Evolutionary conservation across 2,329 filamentous ascomycete genomes (phyloP), one percentile per base, ranked within the genome.

Genomic region (Malbranchea zuffiana): DNA sequence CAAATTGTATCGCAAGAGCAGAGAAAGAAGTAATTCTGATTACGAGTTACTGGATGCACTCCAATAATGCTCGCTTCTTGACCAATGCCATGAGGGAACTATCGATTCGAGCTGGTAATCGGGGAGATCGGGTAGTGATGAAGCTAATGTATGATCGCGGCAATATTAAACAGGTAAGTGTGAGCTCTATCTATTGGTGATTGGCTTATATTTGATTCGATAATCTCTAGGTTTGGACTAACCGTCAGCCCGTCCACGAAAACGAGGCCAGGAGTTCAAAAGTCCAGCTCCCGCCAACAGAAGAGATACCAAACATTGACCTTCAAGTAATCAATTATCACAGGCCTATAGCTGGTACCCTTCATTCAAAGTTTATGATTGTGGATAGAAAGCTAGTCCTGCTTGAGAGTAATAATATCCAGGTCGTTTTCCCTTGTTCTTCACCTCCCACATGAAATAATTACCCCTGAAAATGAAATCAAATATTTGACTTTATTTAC

Each of bases 141-240:
- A 86, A 85, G 52, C 61, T 88, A 44, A 74, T 86, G 48, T 86
- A 84, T 53, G 82, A 87, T 54, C 69, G 79, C 6, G 81, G 79
- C 6, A 74, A 71, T 41, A 57, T 73, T 2, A 74, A 72, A 41
- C 80, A 85, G 54, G 57, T 66, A 21, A 35, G 46, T 44, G 17
- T n/a, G 15, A 25, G 16, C 17, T 13, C 13, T 15, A 23, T 25
- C 10, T 8, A 21, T 21, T 3, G 17, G 3, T 20, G 4, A 5
- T 21, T 13, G 6, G 4, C 3, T 24, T 3, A 15, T 8, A 11
- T n/a, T 10, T 37, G 16, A 30, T n/a, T 25, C 6, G n/a, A 6
- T 25, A 25, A 25, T 25, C 23, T 25, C 5, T 38, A 65, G 56
- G 49, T 75, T 1, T 47, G 77, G 25, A 71, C 80, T n/a, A 74